Conservation (phyloP, 2,329 filamentous ascomycete genomes). For the Penicillium psychrosexuale region DNA sequence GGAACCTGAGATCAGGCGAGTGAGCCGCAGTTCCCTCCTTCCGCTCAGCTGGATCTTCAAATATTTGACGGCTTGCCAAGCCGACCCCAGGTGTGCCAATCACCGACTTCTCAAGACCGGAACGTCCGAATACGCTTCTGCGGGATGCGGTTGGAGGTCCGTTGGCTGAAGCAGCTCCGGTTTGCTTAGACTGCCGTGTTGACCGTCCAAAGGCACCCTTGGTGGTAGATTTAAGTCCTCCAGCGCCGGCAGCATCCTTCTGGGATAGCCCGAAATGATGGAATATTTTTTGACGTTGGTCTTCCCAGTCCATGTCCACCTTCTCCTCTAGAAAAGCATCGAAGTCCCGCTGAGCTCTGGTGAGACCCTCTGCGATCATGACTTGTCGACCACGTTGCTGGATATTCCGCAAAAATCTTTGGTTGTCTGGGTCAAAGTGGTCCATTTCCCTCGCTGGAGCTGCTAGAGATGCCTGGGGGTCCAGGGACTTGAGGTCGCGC, state of each 20-base stretch:
- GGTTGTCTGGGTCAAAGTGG: slow-evolving; percentile 53
- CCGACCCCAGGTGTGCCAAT: slow-evolving; percentile 72
- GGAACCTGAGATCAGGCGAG: slow-evolving; percentile 68
- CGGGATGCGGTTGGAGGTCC: slow-evolving; percentile 36
- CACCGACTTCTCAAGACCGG: slow-evolving; percentile 75
- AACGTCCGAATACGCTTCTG: slow-evolving; percentile 64
- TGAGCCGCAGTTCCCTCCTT: slow-evolving; percentile 50
- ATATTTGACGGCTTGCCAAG: slow-evolving; percentile 61
- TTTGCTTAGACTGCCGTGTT: slow-evolving; percentile 38
- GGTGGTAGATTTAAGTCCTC: slow-evolving; percentile 44
- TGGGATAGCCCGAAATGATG: slow-evolving; percentile 83
- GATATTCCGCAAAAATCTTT: slow-evolving; percentile 76
- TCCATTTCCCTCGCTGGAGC: slow-evolving; percentile 36
- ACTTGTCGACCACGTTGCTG: slow-evolving; percentile 87
- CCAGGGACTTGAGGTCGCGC: slow-evolving; percentile 79
- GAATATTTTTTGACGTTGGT: slow-evolving; percentile 88
- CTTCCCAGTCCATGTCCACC: slow-evolving; percentile 92
- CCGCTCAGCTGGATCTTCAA: slow-evolving; percentile 64
- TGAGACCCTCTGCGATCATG: slow-evolving; percentile 87
- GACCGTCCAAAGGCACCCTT: slow-evolving; percentile 51
- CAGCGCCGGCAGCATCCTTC: slow-evolving; percentile 43
- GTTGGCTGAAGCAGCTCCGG: slow-evolving; percentile 45
- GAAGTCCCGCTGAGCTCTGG: slow-evolving; percentile 85
- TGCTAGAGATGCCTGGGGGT: slow-evolving; percentile 59
- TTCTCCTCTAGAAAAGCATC: slow-evolving; percentile 93